Evolutionary conservation across 495 filamentous ascomycete species (phyloP), one percentile per base, ranked within the genome.

Genomic region (Trichocladium uniseriatum): DNA sequence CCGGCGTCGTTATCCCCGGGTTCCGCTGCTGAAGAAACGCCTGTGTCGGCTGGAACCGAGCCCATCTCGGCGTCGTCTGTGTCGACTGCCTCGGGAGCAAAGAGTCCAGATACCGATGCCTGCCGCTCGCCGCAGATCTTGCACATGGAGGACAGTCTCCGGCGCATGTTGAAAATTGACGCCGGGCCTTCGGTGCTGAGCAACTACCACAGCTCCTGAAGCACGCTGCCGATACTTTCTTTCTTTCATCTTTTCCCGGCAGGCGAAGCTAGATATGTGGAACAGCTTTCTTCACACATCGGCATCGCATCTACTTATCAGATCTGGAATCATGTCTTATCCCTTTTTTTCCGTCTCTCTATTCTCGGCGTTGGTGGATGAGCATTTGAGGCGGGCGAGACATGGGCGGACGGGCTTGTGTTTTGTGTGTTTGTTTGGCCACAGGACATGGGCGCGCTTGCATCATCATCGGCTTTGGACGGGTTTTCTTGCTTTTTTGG

Each of bases 91-190:
- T 5, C 55, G 24, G 8, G 47, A 13, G 8, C 18, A 15, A 24
- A 16, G 20, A 15, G 15, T 8, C 32, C 16, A 19, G 35, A n/a
- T 19, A 9, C 27, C 6, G 19, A 45, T 21, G 38, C 43, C n/a
- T 32, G 41, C 28, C 64, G 59, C 24, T 41, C 64, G 6, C 46
- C 65, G 7, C 62, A 73, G 36, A 34, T 77, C 43, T 38, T 59
- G 38, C 54, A 65, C 4, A 74, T 76, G 65, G 74, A 77, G 53
- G 68, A 76, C 35, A 65, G 63, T 45, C 70, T 79, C 28, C 67
- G 73, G 16, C 70, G 66, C 24, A 68, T 76, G 19, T 55, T 79
- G 22, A 77, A 77, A 45, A 54, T 76, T 48, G n/a, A 54, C 44
- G 45, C 24, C 41, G 38, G 52, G 28, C 20, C 47, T 1, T n/a